Evolutionary conservation across 2,329 filamentous ascomycete genomes (phyloP).

Genomic region (Bretziella fagacearum): DNA sequence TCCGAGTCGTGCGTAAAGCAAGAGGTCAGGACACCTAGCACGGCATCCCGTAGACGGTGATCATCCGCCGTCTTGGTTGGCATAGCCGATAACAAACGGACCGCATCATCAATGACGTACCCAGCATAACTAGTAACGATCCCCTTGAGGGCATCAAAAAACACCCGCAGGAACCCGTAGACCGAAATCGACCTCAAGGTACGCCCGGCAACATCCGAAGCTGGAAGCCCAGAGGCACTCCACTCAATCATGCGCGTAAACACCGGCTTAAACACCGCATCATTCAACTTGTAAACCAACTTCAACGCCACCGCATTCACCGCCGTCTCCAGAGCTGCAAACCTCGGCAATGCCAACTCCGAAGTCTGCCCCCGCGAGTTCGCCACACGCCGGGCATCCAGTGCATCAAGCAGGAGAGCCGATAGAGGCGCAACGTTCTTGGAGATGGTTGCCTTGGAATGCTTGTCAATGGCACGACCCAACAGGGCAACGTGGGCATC

Average conservation of each 20-base stretch:
- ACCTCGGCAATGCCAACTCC: constrained; percentile 28
- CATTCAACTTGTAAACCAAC: constrained; percentile 94
- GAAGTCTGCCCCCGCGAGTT: constrained; percentile 29
- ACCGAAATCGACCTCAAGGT: constrained; percentile 53
- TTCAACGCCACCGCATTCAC: constrained; percentile 59
- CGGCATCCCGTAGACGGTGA: constrained; percentile 46
- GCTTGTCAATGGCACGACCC: constrained; percentile 53
- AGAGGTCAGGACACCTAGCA: constrained; percentile 54
- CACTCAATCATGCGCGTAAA: constrained; percentile 79
- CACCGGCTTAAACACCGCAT: constrained; percentile 79
- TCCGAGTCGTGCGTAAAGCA: constrained; percentile 83
- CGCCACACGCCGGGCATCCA: constrained; percentile 49
- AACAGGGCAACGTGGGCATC: constrained; percentile 55
- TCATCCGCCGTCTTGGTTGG: constrained; percentile 30
- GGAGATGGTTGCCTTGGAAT: constrained; percentile 60
- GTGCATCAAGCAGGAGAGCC: constrained; percentile 38
- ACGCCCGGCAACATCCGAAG: constrained; percentile 41
- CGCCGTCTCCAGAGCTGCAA: constrained; percentile 44
- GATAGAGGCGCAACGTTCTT: constrained; percentile 59
- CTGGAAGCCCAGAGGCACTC: constrained; percentile 41
- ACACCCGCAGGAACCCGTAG: constrained; percentile 61
- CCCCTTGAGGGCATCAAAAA: constrained; percentile 78
- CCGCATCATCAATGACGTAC: constrained; percentile 63
- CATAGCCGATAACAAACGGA: constrained; percentile 37
- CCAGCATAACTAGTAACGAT: constrained; percentile 86